A percentile compares a stretch with the other conserved stretches of the same genome.
Evolutionary conservation across 2,329 filamentous ascomycete genomes (phyloP).

Genomic region (Cladorrhinum sp.): DNA sequence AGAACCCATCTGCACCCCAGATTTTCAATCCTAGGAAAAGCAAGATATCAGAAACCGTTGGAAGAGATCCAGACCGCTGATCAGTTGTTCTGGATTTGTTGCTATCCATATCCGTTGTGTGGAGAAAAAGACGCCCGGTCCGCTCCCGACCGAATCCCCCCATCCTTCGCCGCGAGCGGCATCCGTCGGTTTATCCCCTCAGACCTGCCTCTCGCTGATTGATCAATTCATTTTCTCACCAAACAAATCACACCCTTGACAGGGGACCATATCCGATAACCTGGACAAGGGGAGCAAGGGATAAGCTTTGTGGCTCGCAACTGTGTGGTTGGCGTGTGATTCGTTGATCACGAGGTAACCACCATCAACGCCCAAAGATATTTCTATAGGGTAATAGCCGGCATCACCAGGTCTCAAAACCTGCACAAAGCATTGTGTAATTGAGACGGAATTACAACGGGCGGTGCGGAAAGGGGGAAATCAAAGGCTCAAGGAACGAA

Average conservation of each 20-base stretch:
- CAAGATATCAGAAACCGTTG: neutral
- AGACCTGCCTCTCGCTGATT: neutral
- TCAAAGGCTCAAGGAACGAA: neutral
- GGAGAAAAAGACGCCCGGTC: neutral
- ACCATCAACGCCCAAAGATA: neutral
- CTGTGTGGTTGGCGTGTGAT: neutral
- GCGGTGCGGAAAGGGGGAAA: neutral
- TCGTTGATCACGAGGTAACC: neutral
- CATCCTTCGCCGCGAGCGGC: neutral
- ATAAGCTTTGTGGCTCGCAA: neutral
- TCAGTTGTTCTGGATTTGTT: neutral
- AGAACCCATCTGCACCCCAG: neutral
- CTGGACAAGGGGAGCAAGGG: too few relatives aligned
- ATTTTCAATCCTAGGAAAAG: neutral
- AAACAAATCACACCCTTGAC: neutral
- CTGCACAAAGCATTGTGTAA: slow-evolving; percentile 9
- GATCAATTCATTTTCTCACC: neutral
- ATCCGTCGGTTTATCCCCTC: neutral
- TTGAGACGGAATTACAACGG: slow-evolving; percentile 3
- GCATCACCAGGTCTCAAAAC: slow-evolving; percentile 16
- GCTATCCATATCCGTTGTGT: too few relatives aligned
- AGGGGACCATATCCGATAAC: neutral
- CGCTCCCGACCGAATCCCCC: neutral
- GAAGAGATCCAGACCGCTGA: neutral
- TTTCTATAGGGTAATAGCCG: slow-evolving; percentile 22